phyloP scores from a whole-genome alignment of 805 yeast genomes.

The Schizosaccharomyces cryophilus region DNA sequence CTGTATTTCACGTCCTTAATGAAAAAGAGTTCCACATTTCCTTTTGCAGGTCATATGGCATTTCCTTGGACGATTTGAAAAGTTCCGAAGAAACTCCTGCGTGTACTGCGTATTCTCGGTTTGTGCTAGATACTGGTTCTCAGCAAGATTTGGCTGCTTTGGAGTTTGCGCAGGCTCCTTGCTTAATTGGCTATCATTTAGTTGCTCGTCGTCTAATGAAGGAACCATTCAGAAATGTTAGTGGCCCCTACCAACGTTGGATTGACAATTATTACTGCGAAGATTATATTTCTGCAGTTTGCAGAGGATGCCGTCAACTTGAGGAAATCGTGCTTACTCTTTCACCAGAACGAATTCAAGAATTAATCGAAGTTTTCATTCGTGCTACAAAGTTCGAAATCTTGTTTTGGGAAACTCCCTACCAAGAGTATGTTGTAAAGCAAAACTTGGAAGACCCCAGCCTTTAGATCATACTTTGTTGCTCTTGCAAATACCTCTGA shows the following conservation, averaged over 20 bases:
- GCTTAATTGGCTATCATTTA: constrained; percentile 51
- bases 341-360: constrained; percentile 22
- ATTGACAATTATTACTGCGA: constrained; percentile 33
- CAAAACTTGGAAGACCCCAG: not conserved
- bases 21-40: constrained; percentile 35
- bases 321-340: constrained; percentile 21
- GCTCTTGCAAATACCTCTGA: too few relatives aligned
- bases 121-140: constrained; percentile 28
- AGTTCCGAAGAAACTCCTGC: constrained; percentile 29
- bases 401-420: constrained; percentile 30
- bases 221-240: constrained; percentile 9
- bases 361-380: constrained; percentile 32
- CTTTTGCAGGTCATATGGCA: constrained; percentile 23
- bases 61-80: constrained; percentile 19
- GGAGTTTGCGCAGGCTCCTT: constrained; percentile 48
- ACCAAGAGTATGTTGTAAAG: not conserved
- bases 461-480: not conserved
- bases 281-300: constrained; percentile 31
- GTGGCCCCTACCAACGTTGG: constrained; percentile 24
- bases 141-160: constrained; percentile 37
- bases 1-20: constrained; percentile 25
- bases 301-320: constrained; percentile 25
- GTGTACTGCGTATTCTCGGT: constrained; percentile 35
- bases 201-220: constrained; percentile 18
- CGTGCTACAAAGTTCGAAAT: constrained; percentile 37